These are phyloP conservation scores for Rhizopus microsporus DNA, from an alignment of 371 early-diverging fungal genomes.

Conservation along the genomic window DNA sequence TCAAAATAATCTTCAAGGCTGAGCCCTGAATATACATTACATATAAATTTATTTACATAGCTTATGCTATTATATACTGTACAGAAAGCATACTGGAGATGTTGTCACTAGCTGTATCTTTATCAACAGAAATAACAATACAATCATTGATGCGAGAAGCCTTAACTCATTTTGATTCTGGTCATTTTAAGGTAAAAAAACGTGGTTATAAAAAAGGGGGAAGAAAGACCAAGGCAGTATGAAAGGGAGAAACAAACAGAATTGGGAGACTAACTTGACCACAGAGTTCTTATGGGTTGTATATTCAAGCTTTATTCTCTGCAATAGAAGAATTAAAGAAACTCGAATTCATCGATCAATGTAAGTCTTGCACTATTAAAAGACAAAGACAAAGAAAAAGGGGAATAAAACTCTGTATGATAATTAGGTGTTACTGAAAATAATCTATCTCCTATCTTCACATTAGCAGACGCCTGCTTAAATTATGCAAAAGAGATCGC, in stretches of 20 bases:
- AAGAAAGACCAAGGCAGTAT: constrained; percentile 3
- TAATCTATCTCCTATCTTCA: constrained; percentile 26
- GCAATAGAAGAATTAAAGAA: constrained; percentile 38
- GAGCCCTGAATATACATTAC: constrained; percentile 3
- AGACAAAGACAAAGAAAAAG: not conserved
- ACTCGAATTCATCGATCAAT: constrained; percentile 40
- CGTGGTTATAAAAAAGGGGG: not conserved
- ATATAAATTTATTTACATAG: constrained; percentile 3
- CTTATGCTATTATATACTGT: constrained; percentile 1
- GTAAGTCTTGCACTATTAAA: constrained; percentile 18
- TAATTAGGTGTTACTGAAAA: constrained; percentile 11
- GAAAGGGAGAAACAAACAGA: not conserved
- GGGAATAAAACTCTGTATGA: not conserved
- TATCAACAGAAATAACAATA: constrained; percentile 21
- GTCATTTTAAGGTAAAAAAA: constrained; percentile 21
- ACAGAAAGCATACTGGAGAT: constrained; percentile 1
- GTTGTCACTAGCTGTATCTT: constrained; percentile 11
- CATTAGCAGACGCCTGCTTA: constrained; percentile 37
- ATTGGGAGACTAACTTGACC: not conserved
- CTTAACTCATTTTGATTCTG: constrained; percentile 10
- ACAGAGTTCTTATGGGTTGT: constrained; percentile 40
- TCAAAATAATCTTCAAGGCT: constrained; percentile 2
- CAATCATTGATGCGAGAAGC: constrained; percentile 24
- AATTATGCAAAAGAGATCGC: constrained; percentile 29
- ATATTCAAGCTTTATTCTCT: constrained; percentile 37